Evolutionary conservation across 2,329 filamentous ascomycete genomes (phyloP).

Genomic region (Thielaviopsis populi): DNA sequence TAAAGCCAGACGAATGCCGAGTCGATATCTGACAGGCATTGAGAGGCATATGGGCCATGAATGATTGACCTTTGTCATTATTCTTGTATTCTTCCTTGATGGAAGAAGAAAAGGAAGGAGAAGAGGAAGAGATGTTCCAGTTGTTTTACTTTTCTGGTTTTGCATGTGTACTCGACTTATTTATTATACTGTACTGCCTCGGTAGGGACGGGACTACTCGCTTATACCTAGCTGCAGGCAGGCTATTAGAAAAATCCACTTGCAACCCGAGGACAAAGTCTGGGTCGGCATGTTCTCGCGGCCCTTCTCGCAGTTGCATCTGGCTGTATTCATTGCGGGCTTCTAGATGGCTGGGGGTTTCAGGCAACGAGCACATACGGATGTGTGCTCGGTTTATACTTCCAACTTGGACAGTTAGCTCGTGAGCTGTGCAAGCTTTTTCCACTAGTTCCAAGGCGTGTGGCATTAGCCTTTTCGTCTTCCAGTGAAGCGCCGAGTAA

Average conservation of each 20-base stretch:
- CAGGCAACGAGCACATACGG: not conserved
- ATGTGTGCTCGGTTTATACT: not conserved
- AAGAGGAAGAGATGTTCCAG: not conserved
- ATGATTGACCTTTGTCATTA: not conserved
- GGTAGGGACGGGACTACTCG: not conserved
- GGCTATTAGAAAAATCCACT: not conserved
- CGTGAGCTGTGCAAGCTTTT: not conserved
- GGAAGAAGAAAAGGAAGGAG: not conserved
- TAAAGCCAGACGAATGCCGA: not conserved
- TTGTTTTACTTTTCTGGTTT: not conserved
- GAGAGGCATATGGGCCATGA: not conserved
- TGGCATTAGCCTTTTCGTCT: not conserved
- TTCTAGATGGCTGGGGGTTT: not conserved
- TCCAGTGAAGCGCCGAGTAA: not conserved
- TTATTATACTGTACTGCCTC: not conserved
- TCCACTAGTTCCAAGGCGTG: not conserved
- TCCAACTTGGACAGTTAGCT: not conserved
- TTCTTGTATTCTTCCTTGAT: not conserved
- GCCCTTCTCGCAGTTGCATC: not conserved
- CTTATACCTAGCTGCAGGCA: not conserved
- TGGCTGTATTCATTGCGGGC: not conserved
- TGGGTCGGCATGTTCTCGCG: not conserved
- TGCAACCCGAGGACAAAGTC: not conserved
- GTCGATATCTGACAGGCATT: not conserved
- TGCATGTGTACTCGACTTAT: not conserved